Percentiles rank a stretch among this genome's conserved stretches.
phyloP scores from a whole-genome alignment of 805 yeast species.

The Saturnispora zaruensis region DNA sequence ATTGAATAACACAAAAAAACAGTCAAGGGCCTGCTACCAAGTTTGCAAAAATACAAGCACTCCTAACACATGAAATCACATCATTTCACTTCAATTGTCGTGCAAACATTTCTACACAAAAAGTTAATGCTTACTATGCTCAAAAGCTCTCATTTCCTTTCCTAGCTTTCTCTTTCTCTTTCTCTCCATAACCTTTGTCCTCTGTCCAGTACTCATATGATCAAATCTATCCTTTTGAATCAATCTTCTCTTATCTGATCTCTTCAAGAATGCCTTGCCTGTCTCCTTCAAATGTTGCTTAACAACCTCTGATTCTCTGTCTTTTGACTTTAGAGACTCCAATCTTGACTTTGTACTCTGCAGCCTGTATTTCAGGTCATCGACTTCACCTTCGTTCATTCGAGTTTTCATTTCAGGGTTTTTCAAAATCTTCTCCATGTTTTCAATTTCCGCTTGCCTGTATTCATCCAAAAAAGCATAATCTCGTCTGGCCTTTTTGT shows the following conservation, averaged over 20 bases:
- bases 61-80: too few species aligned
- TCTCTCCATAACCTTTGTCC: constrained; percentile 78
- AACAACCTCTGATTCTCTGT: constrained; percentile 60
- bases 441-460: constrained; percentile 60
- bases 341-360: constrained; percentile 61
- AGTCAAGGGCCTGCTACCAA: too few species aligned
- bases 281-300: constrained; percentile 40
- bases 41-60: too few species aligned
- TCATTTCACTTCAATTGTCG: too few species aligned
- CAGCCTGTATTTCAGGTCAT: constrained; percentile 45
- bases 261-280: constrained; percentile 52
- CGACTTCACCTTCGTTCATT: constrained; percentile 37
- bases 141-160: constrained; percentile 54
- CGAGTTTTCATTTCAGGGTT: constrained; percentile 40
- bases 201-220: constrained; percentile 57
- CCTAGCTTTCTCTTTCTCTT: constrained; percentile 81
- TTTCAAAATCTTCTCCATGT: constrained; percentile 47
- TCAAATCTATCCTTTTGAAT: constrained; percentile 74
- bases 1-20: too few species aligned
- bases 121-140: constrained; percentile 16
- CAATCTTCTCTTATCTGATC: constrained; percentile 63
- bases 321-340: constrained; percentile 63
- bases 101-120: too few species aligned
- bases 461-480: constrained; percentile 84
- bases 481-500: constrained; percentile 56